These are phyloP conservation scores for Naumovozyma castellii DNA, from an alignment of 805 yeast species.

Conservation along the genomic window DNA sequence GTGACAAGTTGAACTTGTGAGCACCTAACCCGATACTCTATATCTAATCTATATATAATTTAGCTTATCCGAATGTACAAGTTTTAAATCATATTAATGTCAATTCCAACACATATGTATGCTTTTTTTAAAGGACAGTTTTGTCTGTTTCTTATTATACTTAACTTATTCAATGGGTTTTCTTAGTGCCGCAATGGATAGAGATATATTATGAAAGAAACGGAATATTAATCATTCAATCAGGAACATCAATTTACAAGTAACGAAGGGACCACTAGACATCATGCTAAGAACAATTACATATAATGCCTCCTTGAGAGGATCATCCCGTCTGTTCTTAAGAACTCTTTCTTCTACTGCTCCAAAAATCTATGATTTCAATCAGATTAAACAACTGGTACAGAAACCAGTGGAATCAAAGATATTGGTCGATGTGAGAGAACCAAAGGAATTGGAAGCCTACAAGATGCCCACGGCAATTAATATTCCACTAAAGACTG, in stretches of 20 bases:
- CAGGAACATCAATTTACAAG: too few relatives aligned
- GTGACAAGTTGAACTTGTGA: conserved; percentile 16
- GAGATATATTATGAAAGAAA: too few relatives aligned
- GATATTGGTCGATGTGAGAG: conserved; percentile 81
- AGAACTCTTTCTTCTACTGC: conserved; percentile 13
- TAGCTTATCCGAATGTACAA: not conserved
- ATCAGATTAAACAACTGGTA: conserved; percentile 41
- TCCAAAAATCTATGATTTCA: conserved; percentile 44
- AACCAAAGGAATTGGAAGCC: conserved; percentile 63
- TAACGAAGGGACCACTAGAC: too few relatives aligned
- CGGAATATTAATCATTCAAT: too few relatives aligned
- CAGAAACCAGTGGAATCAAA: conserved; percentile 38
- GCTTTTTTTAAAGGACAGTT: too few relatives aligned
- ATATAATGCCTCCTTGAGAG: conserved; percentile 1
- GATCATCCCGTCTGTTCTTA: conserved; percentile 4
- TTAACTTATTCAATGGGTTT: too few relatives aligned
- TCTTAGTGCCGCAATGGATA: too few relatives aligned
- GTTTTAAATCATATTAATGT: not conserved
- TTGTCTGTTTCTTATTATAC: too few relatives aligned
- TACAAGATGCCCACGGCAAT: conserved; percentile 80
- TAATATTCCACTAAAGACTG: conserved; percentile 80
- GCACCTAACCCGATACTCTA: too few relatives aligned
- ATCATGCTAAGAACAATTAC: conserved; percentile 1
- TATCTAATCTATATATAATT: conserved; percentile 1
- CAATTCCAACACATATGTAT: too few relatives aligned